Evolutionary conservation across 192 early-diverging fungal species (phyloP).

Genomic region (Mortierella alpina): DNA sequence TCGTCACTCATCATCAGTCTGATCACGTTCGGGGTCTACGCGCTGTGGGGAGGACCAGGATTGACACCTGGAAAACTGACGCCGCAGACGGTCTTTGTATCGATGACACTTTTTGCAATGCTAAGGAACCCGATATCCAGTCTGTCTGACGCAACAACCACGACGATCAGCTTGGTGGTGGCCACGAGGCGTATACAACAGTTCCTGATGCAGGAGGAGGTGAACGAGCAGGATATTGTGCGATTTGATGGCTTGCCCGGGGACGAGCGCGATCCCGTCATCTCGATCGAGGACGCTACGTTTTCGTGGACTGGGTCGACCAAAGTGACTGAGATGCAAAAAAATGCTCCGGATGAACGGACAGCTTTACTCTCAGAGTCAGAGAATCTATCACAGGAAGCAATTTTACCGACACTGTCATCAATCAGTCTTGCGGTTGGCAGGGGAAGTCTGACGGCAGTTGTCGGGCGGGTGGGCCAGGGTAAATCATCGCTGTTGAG

Average conservation of each 20-base stretch:
- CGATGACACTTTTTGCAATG: constrained; percentile 71
- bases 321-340: neutral
- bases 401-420: constrained; percentile 21
- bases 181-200: constrained; percentile 64
- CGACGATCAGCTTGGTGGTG: constrained; percentile 64
- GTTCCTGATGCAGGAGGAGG: constrained; percentile 52
- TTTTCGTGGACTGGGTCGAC: constrained; percentile 13
- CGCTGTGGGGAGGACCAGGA: constrained; percentile 37
- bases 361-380: constrained; percentile 12
- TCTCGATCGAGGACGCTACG: constrained; percentile 16
- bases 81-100: constrained; percentile 68
- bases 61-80: constrained; percentile 43
- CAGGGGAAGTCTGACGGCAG: constrained; percentile 66
- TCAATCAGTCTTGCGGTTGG: constrained; percentile 43
- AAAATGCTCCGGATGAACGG: neutral
- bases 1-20: constrained; percentile 48
- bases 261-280: constrained; percentile 16
- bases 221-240: constrained; percentile 21
- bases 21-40: constrained; percentile 34
- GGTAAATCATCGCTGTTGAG: constrained; percentile 63
- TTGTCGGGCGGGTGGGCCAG: constrained; percentile 66
- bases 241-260: constrained; percentile 15
- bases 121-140: constrained; percentile 64
- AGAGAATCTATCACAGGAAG: neutral
- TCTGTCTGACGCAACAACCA: constrained; percentile 70